Evolutionary conservation across 306 rosid genomes (phyloP), one percentile per base, ranked within the genome.

Genomic region (Fagus sylvatica): DNA sequence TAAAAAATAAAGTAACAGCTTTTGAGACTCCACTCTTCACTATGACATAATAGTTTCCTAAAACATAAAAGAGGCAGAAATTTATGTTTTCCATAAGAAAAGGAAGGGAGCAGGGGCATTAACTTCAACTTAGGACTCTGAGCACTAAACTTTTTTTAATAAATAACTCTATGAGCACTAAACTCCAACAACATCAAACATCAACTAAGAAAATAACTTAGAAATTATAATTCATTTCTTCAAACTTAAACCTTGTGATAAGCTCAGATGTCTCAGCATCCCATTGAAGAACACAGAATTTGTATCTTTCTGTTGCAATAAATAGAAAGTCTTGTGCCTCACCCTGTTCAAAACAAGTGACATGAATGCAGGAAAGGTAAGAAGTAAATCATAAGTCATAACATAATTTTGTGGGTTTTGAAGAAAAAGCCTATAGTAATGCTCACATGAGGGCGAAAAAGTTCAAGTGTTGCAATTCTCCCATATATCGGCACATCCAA

Each of bases 241-340:
- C 46, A 53, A 64, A 7, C 37, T 77, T 36, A 32, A 83, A 89
- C 93, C 91, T 88, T 62, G 95, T 90, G 72, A 86, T 71, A 72
- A 95, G 98, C 87, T 95, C 98, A 49, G 93, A 88, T n/a, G 90
- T 72, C 62, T 91, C 98, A 0, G 90, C 80, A 83, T 95, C 97
- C 99, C 99, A 95, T 77, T 95, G 99, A 72, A 95, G 96, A 80
- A 95, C 99, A 72, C 99, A 93, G 77, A 95, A 95, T 80, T 95
- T 95, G 86, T 95, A 95, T 88, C 99, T 88, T 79, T 95, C 99
- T 40, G 99, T 95, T 30, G 99, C 97, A 82, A 95, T 87, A 80
- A 95, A 95, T 13, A 95, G 87, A 81, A 86, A 91, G 78, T 95
- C 99, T 61, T 95, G 99, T 16, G 94, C 76, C 82, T 95, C 99